Percentiles rank a stretch among this genome's conserved stretches.
These are phyloP conservation scores for Raddia guianensis DNA, from an alignment of 176 grass and related monocot genomes.

Conservation along the genomic window DNA sequence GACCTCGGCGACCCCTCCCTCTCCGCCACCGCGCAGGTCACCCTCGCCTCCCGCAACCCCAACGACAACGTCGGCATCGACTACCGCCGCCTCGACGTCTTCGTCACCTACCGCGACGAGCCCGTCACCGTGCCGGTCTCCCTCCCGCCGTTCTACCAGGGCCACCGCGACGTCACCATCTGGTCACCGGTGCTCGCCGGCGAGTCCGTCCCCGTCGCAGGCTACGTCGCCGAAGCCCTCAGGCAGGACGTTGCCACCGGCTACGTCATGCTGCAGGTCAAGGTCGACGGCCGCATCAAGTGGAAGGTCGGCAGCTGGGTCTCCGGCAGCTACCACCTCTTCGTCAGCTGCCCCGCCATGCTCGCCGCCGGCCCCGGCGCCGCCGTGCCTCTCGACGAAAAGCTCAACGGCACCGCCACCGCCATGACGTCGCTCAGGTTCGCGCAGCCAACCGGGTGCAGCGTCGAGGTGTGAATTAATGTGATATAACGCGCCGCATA, in stretches of 20 bases:
- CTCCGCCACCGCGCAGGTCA: conserved; percentile 57
- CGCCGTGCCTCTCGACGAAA: background rate
- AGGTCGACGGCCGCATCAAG: conserved; percentile 48
- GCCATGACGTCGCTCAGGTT: conserved; percentile 45
- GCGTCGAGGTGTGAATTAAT: conserved; percentile 49
- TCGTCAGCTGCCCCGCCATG: conserved; percentile 69
- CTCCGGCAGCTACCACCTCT: conserved; percentile 69
- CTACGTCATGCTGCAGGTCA: conserved; percentile 40
- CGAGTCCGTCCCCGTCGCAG: conserved; percentile 28
- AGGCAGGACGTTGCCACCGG: conserved; percentile 51
- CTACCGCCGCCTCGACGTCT: conserved; percentile 53
- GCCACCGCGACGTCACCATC: conserved; percentile 55
- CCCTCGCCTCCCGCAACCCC: conserved; percentile 77
- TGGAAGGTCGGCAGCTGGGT: conserved; percentile 74
- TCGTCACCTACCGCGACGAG: conserved; percentile 59
- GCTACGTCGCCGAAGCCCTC: conserved; percentile 34
- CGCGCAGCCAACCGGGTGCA: conserved; percentile 57
- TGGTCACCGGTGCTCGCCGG: conserved; percentile 62
- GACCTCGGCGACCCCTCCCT: conserved; percentile 57
- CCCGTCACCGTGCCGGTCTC: conserved; percentile 52
- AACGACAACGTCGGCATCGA: conserved; percentile 61
- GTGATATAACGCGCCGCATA: background rate
- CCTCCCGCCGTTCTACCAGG: conserved; percentile 60
- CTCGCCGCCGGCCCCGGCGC: conserved; percentile 18
- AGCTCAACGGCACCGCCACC: background rate